Base-by-base conservation (phyloP, 2,329 filamentous ascomycete species). In the Ophiostoma pallidulum region DNA sequence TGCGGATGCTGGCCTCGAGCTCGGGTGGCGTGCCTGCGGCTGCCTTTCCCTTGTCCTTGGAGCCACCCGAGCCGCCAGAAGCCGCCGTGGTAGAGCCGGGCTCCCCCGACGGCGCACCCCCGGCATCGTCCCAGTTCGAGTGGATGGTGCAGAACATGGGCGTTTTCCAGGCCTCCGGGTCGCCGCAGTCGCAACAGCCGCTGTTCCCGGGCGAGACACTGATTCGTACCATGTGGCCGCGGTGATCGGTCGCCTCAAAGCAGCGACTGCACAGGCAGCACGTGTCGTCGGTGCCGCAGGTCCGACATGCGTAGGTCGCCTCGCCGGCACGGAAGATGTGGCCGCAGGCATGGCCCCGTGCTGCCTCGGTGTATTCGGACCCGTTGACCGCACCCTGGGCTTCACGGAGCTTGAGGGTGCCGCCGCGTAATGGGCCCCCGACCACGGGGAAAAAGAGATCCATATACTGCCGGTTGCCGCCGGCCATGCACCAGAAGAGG, bases 311-410 rank as follows among this genome's bases (percentile, higher is more conserved):
- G 64, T 97, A 98, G 50, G 88, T 91, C 48, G 89, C 90, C 70
- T 98, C 92, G 43, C 91, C 92, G 13, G 79, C 76, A 66, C 91
- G 91, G 74, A 98, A 95, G 53, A 98, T 97, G 69, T 98, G 94
- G 4, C 92, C 94, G 63, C 92, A 98, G 40, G 89, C 83, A 66
- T 94, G 94, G 47, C 94, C 92, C 56, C 88, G 80, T 13, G 92
- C 92, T 7, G 86, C 84, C 56, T 91, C 85, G 18, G 88, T 92
- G 62, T 97, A 98, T 64, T 98, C 94, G 28, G 91, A 88, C 10
- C 92, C 91, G 60, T 95, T 89, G 49, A 88, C 75, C n/a, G 87
- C 87, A 16, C 90, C 91, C 62, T 98, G 94, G 14, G 90, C 90
- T 57, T 87, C 82, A 52, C 84, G 78, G 33, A 98, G 72, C 64